A percentile compares a stretch with the other conserved stretches of the same genome.
Evolutionary conservation across 176 grass and related monocot genomes (phyloP).

Genomic region (Cenchrus fungigraminus): DNA sequence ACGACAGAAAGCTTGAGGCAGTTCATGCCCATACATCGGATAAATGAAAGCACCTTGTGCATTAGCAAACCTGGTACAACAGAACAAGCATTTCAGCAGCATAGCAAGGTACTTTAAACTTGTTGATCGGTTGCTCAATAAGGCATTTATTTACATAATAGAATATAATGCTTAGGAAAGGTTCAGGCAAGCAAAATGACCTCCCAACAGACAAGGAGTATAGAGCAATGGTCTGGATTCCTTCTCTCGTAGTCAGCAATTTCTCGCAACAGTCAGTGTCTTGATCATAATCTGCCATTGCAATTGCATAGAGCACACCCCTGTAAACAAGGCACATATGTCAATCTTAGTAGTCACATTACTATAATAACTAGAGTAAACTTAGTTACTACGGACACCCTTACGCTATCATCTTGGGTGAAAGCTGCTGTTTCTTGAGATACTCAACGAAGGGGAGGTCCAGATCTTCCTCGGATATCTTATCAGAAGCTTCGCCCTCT

Average conservation of each 20-base stretch:
- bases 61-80: conserved; percentile 62
- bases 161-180: conserved; percentile 19
- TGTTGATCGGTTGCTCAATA: not conserved
- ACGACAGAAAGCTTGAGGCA: conserved; percentile 93
- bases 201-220: conserved; percentile 77
- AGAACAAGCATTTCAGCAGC: too few species aligned
- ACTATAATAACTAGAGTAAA: too few species aligned
- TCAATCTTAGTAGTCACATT: not conserved
- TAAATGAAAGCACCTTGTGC: conserved; percentile 91
- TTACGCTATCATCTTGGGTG: conserved; percentile 84
- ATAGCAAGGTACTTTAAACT: too few species aligned
- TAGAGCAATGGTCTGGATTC: conserved; percentile 72
- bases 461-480: conserved; percentile 67
- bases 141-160: conserved; percentile 33
- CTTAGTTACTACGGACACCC: not conserved
- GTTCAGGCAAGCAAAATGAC: conserved; percentile 51
- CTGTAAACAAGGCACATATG: conserved; percentile 45
- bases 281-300: conserved; percentile 83
- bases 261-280: conserved; percentile 52
- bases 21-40: conserved; percentile 95
- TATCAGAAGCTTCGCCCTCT: conserved; percentile 39
- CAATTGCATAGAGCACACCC: conserved; percentile 89
- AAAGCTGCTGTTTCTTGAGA: conserved; percentile 70
- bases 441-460: conserved; percentile 78
- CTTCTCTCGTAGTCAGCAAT: conserved; percentile 69